Conservation (phyloP, 148 eudicot genomes). For the Amaranthus cruentus region DNA sequence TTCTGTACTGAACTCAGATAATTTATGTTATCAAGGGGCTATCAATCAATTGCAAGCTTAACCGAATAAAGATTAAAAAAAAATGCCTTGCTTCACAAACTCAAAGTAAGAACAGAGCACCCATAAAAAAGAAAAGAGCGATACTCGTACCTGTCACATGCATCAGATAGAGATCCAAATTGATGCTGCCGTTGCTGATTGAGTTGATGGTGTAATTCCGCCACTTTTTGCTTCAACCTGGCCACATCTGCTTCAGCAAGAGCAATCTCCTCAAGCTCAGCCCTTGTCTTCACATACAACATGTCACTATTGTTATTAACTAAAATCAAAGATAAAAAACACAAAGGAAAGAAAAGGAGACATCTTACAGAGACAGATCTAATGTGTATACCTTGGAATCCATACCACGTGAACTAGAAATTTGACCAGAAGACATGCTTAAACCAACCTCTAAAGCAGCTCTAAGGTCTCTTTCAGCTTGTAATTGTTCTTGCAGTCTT, state of each 20-base stretch:
- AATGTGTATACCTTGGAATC: conserved; percentile 72
- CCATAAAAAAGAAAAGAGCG: not conserved
- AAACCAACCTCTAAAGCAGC: conserved; percentile 96
- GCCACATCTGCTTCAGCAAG: conserved; percentile 99
- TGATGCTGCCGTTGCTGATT: conserved; percentile 95
- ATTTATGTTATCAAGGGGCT: not conserved
- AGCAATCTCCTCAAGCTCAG: conserved; percentile 99
- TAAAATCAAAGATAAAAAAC: not conserved
- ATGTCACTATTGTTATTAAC: conserved; percentile 8
- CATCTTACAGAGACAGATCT: not conserved
- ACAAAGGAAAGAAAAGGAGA: not conserved
- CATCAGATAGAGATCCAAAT: conserved; percentile 69
- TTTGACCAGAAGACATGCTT: conserved; percentile 92
- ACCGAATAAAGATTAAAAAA: not conserved
- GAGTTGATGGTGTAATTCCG: conserved; percentile 93
- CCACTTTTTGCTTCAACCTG: conserved; percentile 90
- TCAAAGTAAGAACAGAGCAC: not conserved
- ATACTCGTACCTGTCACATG: conserved; percentile 47
- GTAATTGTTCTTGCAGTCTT: conserved; percentile 95
- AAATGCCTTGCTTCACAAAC: not conserved
- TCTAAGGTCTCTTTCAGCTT: conserved; percentile 96
- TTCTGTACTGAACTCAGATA: not conserved
- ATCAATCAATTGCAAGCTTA: not conserved
- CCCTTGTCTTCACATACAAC: conserved; percentile 68
- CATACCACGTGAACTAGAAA: conserved; percentile 76